Base-by-base conservation (phyloP, 192 early-diverging fungal genomes). In the Neocallimastix lanati region DNA sequence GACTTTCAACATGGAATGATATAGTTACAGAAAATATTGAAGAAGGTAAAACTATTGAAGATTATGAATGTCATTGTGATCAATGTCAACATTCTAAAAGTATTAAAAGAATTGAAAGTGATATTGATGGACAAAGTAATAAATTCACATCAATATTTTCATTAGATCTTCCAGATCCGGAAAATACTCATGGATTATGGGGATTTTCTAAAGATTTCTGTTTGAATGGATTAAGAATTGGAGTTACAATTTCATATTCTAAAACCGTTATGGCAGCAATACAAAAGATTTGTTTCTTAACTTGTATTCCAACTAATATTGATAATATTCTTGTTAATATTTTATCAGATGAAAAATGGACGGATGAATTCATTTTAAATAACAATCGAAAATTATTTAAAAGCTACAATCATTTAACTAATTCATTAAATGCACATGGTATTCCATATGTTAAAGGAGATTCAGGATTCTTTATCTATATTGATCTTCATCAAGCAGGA, bases 141-240 rank as follows among this genome's bases (percentile, higher is more conserved):
- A 16, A 50, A 21, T 95, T 95, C 80, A 86, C 87, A 38, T 92
- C 91, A 2, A 86, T 92, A 2, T 83, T 93, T 29, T 85, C 88
- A 33, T 80, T 91, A 78, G 77, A 80, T 9, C 86, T 88, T 76
- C 91, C 91, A 40, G 91, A 92, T 77, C 91, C 91, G 37, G 79
- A 85, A 0, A 79, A 86, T 28, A 86, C 92, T 18, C 89, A 94
- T 78, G 87, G 94, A 28, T 80, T 94, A 29, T 95, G 94, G 84
- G 89, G 92, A 27, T 82, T 96, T 79, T 93, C 91, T 81, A 96
- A 96, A 84, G 95, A 94, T 83, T 95, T 96, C 87, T 86, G 89
- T 27, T 82, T 93, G 30, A 28, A 29, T 79, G 37, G 29, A 16
- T 29, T 67, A 76, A 29, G 80, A 76, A 36, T 28, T 21, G 76